These are phyloP conservation scores for Thecaphora thlaspeos DNA, from an alignment of 1,284 basidiomycete genomes.

Conservation along the genomic window DNA sequence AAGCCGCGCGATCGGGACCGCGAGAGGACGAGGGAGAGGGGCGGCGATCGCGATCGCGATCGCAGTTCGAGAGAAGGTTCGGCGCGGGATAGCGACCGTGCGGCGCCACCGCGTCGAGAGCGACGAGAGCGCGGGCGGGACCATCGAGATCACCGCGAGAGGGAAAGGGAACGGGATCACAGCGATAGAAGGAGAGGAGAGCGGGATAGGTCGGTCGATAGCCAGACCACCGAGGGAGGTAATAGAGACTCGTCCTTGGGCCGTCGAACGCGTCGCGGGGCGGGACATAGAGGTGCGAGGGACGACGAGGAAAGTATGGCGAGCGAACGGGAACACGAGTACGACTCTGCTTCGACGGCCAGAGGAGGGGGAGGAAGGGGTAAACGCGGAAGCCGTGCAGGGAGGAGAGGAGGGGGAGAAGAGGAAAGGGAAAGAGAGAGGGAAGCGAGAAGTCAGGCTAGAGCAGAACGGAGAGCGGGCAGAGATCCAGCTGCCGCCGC, in stretches of 20 bases:
- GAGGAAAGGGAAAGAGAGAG: constrained; percentile 1
- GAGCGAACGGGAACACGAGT: too few relatives aligned
- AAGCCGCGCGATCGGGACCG: constrained; percentile 1
- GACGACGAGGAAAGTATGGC: too few relatives aligned
- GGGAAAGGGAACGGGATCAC: constrained; percentile 8
- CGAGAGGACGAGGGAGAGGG: background rate
- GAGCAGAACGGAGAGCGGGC: constrained; percentile 24
- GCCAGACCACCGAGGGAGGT: too few relatives aligned
- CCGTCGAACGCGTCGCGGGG: too few relatives aligned
- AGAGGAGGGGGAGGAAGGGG: background rate
- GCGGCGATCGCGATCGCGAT: constrained; percentile 2
- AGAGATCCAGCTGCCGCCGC: constrained; percentile 7
- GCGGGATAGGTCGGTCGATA: too few relatives aligned
- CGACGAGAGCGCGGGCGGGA: constrained; percentile 17
- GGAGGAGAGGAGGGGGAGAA: background rate
- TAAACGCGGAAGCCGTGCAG: background rate
- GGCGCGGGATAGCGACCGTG: background rate
- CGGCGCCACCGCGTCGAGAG: background rate
- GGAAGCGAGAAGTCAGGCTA: constrained; percentile 22
- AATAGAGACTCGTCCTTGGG: too few relatives aligned
- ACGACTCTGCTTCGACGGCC: background rate
- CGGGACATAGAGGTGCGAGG: too few relatives aligned
- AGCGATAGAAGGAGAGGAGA: too few relatives aligned
- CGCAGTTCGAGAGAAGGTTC: constrained; percentile 13
- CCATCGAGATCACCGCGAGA: constrained; percentile 15